Evolutionary conservation across 805 yeast genomes (phyloP), one percentile per base, ranked within the genome.

Genomic region (Saturnispora serradocipensis): DNA sequence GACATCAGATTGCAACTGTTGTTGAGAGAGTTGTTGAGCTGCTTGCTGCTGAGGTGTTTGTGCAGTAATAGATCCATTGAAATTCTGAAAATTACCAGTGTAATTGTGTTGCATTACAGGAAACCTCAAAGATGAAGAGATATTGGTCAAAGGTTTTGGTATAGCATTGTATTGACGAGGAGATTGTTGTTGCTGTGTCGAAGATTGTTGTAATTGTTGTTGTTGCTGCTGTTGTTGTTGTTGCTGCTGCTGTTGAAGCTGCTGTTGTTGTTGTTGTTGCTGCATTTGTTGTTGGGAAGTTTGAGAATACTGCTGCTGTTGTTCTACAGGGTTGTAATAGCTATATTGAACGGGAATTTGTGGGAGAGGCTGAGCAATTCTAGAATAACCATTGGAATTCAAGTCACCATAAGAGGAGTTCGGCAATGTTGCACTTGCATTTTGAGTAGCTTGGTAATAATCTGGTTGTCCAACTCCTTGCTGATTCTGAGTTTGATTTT

Each of bases 331-430:
- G 15, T n/a, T 45, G 18, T 30, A 45, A 30, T 45, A 45, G 25
- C 40, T 16, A 18, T 38, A 47, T 22, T 51, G 45, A 18, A 39
- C 36, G 24, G 56, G 48, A 22, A 45, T 30, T 36, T 51, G 55
- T 24, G 47, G 56, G 35, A 53, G 38, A 36, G 53, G 57, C 30
- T 54, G 57, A 22, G 54, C 25, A n/a, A 48, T 45, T 44, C 47
- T 52, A n/a, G 53, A 53, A 35, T 44, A 54, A 45, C 47, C 50
- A 13, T 49, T 43, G 4, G 51, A 16, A 32, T 51, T 54, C 51
- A 51, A 48, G 42, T 51, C 54, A 43, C 32, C 36, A 20, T 48
- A 51, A 4, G 46, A 10, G 15, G 48, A 32, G 36, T 42, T 46
- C 28, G 32, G 35, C 5, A 42, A 16, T 28, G 49, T 43, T 40